phyloP scores from a whole-genome alignment of 768 basidiomycete genomes.

The Kwoniella mangroviensis region DNA sequence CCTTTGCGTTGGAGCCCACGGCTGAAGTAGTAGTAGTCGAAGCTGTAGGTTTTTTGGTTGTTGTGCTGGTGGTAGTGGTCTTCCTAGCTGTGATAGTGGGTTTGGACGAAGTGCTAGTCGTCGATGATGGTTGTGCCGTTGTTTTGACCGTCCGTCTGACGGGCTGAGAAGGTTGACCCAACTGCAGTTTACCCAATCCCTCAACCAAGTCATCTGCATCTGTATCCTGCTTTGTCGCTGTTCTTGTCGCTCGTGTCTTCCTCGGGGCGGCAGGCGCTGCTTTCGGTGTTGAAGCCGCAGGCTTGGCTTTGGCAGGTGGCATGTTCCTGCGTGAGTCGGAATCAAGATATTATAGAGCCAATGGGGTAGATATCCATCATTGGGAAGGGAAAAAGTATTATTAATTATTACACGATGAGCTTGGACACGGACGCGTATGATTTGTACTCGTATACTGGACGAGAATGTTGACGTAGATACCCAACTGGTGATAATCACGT shows the following conservation, averaged over 20 bases:
- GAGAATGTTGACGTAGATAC: constrained; percentile 4
- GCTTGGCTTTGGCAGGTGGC: constrained; percentile 9
- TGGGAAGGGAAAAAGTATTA: not conserved
- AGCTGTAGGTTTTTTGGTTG: not conserved
- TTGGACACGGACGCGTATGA: too few species aligned
- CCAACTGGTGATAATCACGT: constrained; percentile 9
- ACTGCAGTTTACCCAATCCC: constrained; percentile 17
- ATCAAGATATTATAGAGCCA: too few species aligned
- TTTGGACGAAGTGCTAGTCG: not conserved
- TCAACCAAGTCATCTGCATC: constrained; percentile 20
- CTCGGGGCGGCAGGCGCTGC: not conserved
- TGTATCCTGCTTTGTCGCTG: constrained; percentile 5
- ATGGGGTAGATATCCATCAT: too few species aligned
- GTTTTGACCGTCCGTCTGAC: not conserved
- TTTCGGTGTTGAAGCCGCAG: not conserved
- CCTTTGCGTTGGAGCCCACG: not conserved
- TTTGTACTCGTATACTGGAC: not conserved
- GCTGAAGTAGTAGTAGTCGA: constrained; percentile 8
- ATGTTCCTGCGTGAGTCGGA: not conserved
- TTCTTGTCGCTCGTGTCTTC: not conserved
- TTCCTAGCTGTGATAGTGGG: not conserved
- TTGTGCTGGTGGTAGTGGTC: not conserved
- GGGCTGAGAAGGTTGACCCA: constrained; percentile 13
- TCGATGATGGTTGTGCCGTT: not conserved
- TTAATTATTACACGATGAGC: not conserved